Base-by-base conservation (phyloP, 1,284 basidiomycete species). In the Trichosporon faecale region DNA sequence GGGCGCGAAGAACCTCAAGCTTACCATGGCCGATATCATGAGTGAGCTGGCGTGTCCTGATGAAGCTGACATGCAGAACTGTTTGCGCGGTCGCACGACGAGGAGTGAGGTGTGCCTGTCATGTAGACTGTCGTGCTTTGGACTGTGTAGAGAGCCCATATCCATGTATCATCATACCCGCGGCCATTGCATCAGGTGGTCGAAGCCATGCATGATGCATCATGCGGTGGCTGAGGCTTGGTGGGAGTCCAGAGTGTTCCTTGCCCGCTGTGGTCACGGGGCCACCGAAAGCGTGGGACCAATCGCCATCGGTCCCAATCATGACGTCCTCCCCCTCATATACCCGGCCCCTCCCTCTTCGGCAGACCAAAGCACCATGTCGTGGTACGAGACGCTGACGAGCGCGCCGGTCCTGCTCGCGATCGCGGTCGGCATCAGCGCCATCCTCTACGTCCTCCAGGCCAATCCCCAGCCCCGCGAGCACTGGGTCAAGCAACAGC, bases 21-120 rank as follows among this genome's bases (percentile, higher is more conserved):
- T 96, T n/a, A 89, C 90, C 9, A 85, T 94, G 83, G 89, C 92
- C 35, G 94, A 96, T 70, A 86, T 96, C 72, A 87, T 95, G 82
- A 89, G 82, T 82, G 66, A 70, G 80, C 77, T 37, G 9, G 8
- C 21, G n/a, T 6, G 11, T 11, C 16, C 2, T 1, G 8, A 25
- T 35, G 6, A 3, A 35, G n/a, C 66, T 69, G 61, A 71, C 73
- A 1, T 9, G 3, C 35, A 71, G 70, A 72, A 21, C 71, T 72
- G 52, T 72, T 72, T 68, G 35, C 52, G 25, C 66, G 69, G 4
- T 64, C 57, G 18, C 21, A 67, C 63, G 66, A 57, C 44, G 65
- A 66, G n/a, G 44, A 69, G 29, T 64, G 52, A 57, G 31, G 11
- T 18, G n/a, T 11, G 11, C 23, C n/a, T 23, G 16, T 12, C n/a